Conservation (phyloP, 2,329 filamentous ascomycete genomes). For the Alternaria novae-zelandiae region DNA sequence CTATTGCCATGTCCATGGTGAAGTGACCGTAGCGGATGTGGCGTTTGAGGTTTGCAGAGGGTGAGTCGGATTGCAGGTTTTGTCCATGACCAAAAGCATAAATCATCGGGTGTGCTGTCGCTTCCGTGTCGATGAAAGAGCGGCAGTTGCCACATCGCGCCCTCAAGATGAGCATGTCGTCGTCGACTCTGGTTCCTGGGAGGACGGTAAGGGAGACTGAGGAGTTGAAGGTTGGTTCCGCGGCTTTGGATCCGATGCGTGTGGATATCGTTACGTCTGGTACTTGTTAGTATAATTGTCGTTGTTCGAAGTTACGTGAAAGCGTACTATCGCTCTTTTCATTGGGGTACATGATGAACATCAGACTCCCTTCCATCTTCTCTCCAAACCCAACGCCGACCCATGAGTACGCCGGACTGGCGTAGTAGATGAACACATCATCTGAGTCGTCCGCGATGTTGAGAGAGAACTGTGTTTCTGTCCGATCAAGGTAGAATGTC, state of each 20-base stretch:
- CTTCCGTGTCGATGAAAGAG: constrained; percentile 41
- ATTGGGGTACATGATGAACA: constrained; percentile 54
- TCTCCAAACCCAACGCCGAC: constrained; percentile 53
- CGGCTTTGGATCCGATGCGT: constrained; percentile 41
- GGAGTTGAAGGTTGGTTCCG: constrained; percentile 44
- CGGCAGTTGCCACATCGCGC: constrained; percentile 51
- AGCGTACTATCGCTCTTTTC: constrained; percentile 41
- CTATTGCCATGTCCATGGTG: constrained; percentile 50
- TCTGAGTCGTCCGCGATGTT: constrained; percentile 41
- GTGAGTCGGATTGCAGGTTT: constrained; percentile 34
- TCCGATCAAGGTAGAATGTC: constrained; percentile 40
- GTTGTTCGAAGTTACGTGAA: no score
- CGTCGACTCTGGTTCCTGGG: constrained; percentile 38
- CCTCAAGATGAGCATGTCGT: constrained; percentile 47
- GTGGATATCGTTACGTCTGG: constrained; percentile 48
- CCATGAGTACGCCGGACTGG: constrained; percentile 51
- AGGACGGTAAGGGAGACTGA: constrained; percentile 39
- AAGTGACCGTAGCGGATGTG: constrained; percentile 51
- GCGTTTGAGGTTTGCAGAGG: constrained; percentile 43
- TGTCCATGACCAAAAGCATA: constrained; percentile 51
- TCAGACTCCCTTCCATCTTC: constrained; percentile 52
- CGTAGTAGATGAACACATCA: constrained; percentile 46
- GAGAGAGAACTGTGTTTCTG: constrained; percentile 46
- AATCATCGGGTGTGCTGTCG: constrained; percentile 48
- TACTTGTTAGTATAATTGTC: constrained; percentile 13